Percentiles rank a stretch among this genome's conserved stretches.
Evolutionary conservation across 106 monocot species (phyloP).

Genomic region (Apostasia ramifera): DNA sequence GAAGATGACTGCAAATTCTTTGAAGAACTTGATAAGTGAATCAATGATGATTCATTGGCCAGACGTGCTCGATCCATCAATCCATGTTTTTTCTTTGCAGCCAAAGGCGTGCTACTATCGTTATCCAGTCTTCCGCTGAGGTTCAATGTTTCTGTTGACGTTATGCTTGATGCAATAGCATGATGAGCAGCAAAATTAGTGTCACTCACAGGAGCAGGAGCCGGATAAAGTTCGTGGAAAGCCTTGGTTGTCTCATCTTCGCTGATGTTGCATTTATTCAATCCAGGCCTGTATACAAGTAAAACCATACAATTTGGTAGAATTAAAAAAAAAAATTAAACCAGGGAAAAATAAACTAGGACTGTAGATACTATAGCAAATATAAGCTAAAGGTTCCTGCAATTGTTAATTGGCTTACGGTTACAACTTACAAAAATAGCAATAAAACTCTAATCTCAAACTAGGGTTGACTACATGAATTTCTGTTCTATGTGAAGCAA

Average conservation of each 20-base stretch:
- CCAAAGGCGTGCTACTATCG: slow-evolving; percentile 8
- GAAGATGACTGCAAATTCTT: slow-evolving; percentile 12
- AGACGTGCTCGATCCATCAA: slow-evolving; percentile 18
- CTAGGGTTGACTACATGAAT: too few species aligned
- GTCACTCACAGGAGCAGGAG: slow-evolving; percentile 22
- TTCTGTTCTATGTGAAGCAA: too few species aligned
- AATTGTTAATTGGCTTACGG: too few species aligned
- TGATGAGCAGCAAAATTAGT: slow-evolving; percentile 20
- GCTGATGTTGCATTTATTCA: slow-evolving; percentile 58
- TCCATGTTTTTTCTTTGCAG: slow-evolving; percentile 37
- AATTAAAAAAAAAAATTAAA: too few species aligned
- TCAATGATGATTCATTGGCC: slow-evolving; percentile 13
- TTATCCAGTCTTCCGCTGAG: slow-evolving; percentile 13
- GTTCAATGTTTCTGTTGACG: slow-evolving; percentile 1
- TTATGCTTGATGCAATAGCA: slow-evolving; percentile 16
- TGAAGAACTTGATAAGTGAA: not conserved
- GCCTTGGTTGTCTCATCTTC: slow-evolving; percentile 75
- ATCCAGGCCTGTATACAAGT: slow-evolving; percentile 46
- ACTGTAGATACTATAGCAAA: too few species aligned
- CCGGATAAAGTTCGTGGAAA: slow-evolving; percentile 42
- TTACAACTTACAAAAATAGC: too few species aligned
- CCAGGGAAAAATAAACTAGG: too few species aligned
- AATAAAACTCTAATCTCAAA: too few species aligned
- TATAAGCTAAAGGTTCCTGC: too few species aligned
- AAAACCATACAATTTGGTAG: too few species aligned